Evolutionary conservation across 305 asterid genomes (phyloP).

Genomic region (Coffea humblotiana): DNA sequence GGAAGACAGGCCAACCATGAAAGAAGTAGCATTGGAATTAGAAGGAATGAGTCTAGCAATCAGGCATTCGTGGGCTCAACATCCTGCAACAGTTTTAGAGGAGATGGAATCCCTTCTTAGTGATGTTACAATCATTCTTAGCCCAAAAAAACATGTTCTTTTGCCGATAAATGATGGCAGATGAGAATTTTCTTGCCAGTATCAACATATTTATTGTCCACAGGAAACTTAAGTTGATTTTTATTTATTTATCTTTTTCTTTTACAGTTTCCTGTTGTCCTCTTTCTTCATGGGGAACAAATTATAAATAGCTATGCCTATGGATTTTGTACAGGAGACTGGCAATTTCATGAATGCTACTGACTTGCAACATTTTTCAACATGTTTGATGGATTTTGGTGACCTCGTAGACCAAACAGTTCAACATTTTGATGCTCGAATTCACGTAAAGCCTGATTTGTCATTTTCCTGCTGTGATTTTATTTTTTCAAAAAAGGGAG

Average conservation of each 20-base stretch:
- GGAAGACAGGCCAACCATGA: slow-evolving; percentile 13
- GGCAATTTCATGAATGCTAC: not conserved
- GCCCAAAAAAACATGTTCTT: not conserved
- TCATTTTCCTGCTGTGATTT: too few relatives aligned
- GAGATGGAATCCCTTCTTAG: not conserved
- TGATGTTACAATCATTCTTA: not conserved
- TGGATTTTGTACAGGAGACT: not conserved
- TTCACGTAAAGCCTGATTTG: too few relatives aligned
- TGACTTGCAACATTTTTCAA: not conserved
- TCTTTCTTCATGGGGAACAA: not conserved
- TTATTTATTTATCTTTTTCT: not conserved
- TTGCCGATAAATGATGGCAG: not conserved
- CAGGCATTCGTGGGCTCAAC: not conserved
- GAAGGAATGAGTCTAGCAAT: not conserved
- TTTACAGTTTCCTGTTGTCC: not conserved
- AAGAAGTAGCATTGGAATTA: slow-evolving; percentile 14
- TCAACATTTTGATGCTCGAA: too few relatives aligned
- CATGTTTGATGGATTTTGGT: not conserved
- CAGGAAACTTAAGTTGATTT: not conserved
- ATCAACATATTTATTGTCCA: not conserved
- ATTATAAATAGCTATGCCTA: not conserved
- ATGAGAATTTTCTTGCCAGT: not conserved
- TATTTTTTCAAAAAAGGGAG: too few relatives aligned
- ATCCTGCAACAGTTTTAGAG: not conserved
- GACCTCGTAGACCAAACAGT: too few relatives aligned